Percentiles rank a stretch among this genome's conserved stretches.
Evolutionary conservation across 1,284 basidiomycete species (phyloP).

Genomic region (Caloboletus inedulis): DNA sequence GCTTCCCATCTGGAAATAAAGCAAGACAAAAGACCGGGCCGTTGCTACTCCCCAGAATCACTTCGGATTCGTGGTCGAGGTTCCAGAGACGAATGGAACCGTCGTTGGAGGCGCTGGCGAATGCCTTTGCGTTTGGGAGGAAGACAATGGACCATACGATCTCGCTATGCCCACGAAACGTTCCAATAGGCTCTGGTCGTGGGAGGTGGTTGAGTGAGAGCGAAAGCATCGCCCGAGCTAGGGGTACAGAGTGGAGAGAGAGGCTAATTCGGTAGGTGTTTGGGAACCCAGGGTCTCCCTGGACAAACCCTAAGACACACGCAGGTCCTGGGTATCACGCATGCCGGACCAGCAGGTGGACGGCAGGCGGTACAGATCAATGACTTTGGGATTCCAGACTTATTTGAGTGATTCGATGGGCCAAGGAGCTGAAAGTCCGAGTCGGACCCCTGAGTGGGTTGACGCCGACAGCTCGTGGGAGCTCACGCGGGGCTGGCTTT

Average conservation of each 20-base stretch:
- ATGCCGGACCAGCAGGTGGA: constrained; percentile 33
- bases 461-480: constrained; percentile 30
- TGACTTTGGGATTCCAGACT: constrained; percentile 33
- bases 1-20: constrained; percentile 30
- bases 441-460: constrained; percentile 35
- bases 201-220: constrained; percentile 32
- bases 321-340: constrained; percentile 31
- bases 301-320: constrained; percentile 33
- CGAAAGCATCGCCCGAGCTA: constrained; percentile 31
- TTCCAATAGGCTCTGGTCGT: constrained; percentile 23
- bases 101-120: constrained; percentile 32
- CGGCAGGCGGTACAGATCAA: constrained; percentile 34
- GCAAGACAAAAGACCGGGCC: constrained; percentile 28
- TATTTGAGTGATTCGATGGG: constrained; percentile 28
- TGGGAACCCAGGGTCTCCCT: constrained; percentile 28
- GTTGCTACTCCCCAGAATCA: constrained; percentile 23
- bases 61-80: constrained; percentile 26
- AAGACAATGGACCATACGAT: constrained; percentile 32
- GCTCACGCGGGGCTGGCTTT: constrained; percentile 15
- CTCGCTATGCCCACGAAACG: constrained; percentile 26
- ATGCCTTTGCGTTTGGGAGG: constrained; percentile 24
- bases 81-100: constrained; percentile 32
- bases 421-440: constrained; percentile 14
- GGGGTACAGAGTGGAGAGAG: constrained; percentile 23
- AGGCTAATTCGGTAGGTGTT: constrained; percentile 25